A percentile compares a stretch with the other conserved stretches of the same genome.
phyloP scores from a whole-genome alignment of 108 stramenopile genomes.

The Nannochloropsis salina region DNA sequence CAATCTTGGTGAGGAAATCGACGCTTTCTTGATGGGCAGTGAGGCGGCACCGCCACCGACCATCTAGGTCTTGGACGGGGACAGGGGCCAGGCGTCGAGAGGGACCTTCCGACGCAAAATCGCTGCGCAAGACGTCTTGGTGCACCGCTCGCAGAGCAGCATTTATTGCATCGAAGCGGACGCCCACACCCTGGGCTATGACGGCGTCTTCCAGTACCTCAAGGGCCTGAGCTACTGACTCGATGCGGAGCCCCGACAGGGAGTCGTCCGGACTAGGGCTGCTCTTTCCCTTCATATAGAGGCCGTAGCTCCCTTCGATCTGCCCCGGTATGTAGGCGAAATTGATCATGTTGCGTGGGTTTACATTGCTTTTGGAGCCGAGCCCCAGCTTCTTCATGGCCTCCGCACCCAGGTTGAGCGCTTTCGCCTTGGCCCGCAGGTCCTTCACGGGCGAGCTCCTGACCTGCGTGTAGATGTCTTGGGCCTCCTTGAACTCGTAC shows the following conservation, averaged over 20 bases:
- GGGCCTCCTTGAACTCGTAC: conserved; percentile 19
- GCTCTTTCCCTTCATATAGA: conserved; percentile 3
- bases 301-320: conserved; percentile 4
- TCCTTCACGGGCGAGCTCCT: neutral
- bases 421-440: conserved; percentile 16
- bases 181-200: neutral
- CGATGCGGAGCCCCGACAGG: neutral
- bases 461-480: conserved; percentile 12
- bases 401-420: neutral
- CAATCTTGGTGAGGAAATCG: neutral
- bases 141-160: neutral
- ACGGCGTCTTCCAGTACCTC: neutral
- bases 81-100: neutral
- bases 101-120: neutral
- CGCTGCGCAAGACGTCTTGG: neutral
- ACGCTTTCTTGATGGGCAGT: neutral
- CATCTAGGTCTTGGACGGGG: neutral
- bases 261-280: neutral
- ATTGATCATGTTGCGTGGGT: neutral
- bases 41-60: conserved; percentile 1
- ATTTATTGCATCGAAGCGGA: neutral
- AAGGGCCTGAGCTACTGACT: neutral
- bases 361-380: conserved; percentile 8
- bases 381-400: conserved; percentile 10
- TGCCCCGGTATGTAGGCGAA: neutral